phyloP scores from a whole-genome alignment of 2,329 filamentous ascomycete genomes.

The Bisporella sp. region DNA sequence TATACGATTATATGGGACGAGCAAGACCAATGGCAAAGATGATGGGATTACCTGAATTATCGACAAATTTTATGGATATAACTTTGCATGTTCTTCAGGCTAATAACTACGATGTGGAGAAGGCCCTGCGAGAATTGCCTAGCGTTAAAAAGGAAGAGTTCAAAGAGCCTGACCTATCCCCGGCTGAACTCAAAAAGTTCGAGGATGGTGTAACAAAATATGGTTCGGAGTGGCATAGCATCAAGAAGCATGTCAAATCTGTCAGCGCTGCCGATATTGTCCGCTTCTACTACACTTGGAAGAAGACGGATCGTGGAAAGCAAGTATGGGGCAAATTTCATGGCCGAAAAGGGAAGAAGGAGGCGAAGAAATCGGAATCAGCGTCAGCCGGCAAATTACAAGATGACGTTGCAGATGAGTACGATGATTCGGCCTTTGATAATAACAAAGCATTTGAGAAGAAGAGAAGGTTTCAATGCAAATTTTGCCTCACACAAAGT shows the following conservation, averaged over 20 bases:
- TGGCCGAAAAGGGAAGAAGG: constrained; percentile 84
- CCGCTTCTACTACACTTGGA: constrained; percentile 96
- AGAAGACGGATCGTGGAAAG: constrained; percentile 79
- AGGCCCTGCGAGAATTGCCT: constrained; percentile 63
- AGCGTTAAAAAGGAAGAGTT: constrained; percentile 64
- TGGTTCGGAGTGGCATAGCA: constrained; percentile 79
- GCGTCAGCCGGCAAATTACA: constrained; percentile 69
- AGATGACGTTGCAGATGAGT: constrained; percentile 86
- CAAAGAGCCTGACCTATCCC: constrained; percentile 74
- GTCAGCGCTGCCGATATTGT: constrained; percentile 75
- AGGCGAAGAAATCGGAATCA: constrained; percentile 61
- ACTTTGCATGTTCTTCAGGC: constrained; percentile 68
- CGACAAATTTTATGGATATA: constrained; percentile 83
- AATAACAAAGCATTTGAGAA: constrained; percentile 68
- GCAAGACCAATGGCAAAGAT: constrained; percentile 49
- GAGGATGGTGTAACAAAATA: constrained; percentile 87
- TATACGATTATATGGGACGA: constrained; percentile 66
- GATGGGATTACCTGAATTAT: constrained; percentile 65
- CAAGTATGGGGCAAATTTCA: constrained; percentile 87
- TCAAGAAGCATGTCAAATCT: constrained; percentile 80
- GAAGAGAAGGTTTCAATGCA: constrained; percentile 85
- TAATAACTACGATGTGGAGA: constrained; percentile 63
- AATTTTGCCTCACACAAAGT: constrained; percentile 75
- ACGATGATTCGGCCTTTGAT: constrained; percentile 95
- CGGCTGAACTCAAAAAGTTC: constrained; percentile 79